Conservation (phyloP, 345 rosid genomes). For the Populus simonii region DNA sequence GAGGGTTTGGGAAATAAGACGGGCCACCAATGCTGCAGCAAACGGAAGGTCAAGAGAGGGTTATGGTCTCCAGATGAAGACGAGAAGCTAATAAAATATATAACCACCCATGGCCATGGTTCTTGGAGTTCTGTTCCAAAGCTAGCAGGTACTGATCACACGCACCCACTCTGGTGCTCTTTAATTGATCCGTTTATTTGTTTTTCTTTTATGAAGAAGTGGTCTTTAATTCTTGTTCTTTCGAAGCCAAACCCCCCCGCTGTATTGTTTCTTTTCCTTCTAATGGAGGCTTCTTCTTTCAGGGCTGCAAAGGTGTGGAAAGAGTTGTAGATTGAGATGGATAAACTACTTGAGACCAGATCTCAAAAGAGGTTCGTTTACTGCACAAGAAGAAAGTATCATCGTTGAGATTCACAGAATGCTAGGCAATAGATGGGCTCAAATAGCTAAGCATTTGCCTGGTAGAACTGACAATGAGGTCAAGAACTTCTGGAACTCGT, state of each 20-base stretch:
- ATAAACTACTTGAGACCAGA: slow-evolving; percentile 63
- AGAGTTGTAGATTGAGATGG: slow-evolving; percentile 68
- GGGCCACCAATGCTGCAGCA: slow-evolving; percentile 62
- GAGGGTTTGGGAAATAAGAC: slow-evolving; percentile 14
- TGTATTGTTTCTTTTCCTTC: neutral
- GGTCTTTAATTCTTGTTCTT: no score
- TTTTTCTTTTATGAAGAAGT: neutral
- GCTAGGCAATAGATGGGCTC: slow-evolving; percentile 65
- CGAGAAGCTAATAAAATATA: slow-evolving; percentile 44
- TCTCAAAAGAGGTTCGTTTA: slow-evolving; percentile 53
- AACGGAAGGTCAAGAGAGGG: slow-evolving; percentile 67
- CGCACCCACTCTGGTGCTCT: neutral
- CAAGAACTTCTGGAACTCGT: slow-evolving; percentile 64
- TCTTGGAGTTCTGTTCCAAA: slow-evolving; percentile 67
- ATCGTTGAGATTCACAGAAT: slow-evolving; percentile 52
- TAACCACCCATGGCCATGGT: slow-evolving; percentile 48
- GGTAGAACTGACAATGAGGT: slow-evolving; percentile 66
- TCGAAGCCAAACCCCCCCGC: no score
- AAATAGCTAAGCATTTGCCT: slow-evolving; percentile 64
- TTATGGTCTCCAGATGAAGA: slow-evolving; percentile 72
- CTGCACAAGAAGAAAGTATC: slow-evolving; percentile 47
- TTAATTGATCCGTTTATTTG: neutral
- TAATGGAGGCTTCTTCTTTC: neutral
- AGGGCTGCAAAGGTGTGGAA: slow-evolving; percentile 67
- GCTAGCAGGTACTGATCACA: slow-evolving; percentile 36